phyloP scores from a whole-genome alignment of 177 flowering plant species.

The Viscum album region DNA sequence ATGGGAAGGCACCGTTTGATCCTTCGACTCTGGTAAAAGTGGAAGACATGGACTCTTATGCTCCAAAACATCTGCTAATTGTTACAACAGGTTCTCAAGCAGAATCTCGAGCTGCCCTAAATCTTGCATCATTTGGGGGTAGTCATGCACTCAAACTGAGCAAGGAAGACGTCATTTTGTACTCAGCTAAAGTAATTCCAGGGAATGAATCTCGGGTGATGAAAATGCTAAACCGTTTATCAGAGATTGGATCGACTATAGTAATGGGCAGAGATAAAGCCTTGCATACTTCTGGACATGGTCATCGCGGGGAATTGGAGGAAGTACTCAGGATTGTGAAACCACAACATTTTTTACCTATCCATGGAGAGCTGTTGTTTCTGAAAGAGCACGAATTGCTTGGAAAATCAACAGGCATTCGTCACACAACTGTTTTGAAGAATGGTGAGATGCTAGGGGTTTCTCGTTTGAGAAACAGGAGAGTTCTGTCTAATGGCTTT shows the following conservation, averaged over 20 bases:
- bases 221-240: slow-evolving; percentile 91
- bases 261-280: slow-evolving; percentile 82
- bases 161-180: slow-evolving; percentile 80
- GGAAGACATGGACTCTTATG: slow-evolving; percentile 92
- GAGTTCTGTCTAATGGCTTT: slow-evolving; percentile 92
- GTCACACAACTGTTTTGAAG: slow-evolving; percentile 87
- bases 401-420: slow-evolving; percentile 90
- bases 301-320: slow-evolving; percentile 81
- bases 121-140: slow-evolving; percentile 92
- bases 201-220: slow-evolving; percentile 94
- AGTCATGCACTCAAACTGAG: slow-evolving; percentile 80
- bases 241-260: slow-evolving; percentile 84
- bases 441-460: slow-evolving; percentile 99
- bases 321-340: slow-evolving; percentile 88
- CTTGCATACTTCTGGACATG: slow-evolving; percentile 98
- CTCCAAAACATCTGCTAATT: slow-evolving; percentile 86
- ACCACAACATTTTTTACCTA: slow-evolving; percentile 95
- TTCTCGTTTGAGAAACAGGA: slow-evolving; percentile 87
- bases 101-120: slow-evolving; percentile 97
- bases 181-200: slow-evolving; percentile 99
- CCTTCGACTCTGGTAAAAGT: slow-evolving; percentile 96
- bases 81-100: slow-evolving; percentile 99
- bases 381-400: slow-evolving; percentile 92
- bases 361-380: slow-evolving; percentile 96
- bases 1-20: slow-evolving; percentile 95